Evolutionary conservation across 148 eudicot species (phyloP).

Genomic region (Arbutus unedo): DNA sequence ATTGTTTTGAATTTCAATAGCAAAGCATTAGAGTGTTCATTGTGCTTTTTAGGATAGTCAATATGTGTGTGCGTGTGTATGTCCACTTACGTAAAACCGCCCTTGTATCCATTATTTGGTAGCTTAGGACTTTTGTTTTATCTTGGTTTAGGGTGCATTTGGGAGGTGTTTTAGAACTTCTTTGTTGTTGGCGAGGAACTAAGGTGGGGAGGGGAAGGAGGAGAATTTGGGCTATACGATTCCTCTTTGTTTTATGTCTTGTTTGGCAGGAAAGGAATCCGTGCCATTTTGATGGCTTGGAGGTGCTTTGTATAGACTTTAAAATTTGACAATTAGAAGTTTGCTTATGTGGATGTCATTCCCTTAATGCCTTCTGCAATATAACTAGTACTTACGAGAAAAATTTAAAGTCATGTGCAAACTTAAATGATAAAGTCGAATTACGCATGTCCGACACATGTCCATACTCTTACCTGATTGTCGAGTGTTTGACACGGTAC

Average conservation of each 20-base stretch:
- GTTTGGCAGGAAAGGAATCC: not conserved
- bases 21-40: not conserved
- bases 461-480: too few species aligned
- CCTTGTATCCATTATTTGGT: not conserved
- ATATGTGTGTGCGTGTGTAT: not conserved
- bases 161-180: not conserved
- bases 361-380: not conserved
- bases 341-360: not conserved
- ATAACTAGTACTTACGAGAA: not conserved
- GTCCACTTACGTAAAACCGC: not conserved
- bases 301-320: not conserved
- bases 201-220: not conserved
- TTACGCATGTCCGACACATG: too few species aligned
- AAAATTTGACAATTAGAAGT: not conserved
- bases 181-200: not conserved
- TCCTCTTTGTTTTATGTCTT: not conserved
- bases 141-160: not conserved
- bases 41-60: not conserved
- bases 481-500: too few species aligned
- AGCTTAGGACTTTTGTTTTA: not conserved
- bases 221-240: not conserved
- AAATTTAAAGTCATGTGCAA: too few species aligned
- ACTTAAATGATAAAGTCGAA: too few species aligned
- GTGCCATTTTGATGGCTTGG: not conserved
- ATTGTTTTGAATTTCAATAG: not conserved